Evolutionary conservation across 805 yeast genomes (phyloP).

Genomic region (Zygotorulaspora danielsina): DNA sequence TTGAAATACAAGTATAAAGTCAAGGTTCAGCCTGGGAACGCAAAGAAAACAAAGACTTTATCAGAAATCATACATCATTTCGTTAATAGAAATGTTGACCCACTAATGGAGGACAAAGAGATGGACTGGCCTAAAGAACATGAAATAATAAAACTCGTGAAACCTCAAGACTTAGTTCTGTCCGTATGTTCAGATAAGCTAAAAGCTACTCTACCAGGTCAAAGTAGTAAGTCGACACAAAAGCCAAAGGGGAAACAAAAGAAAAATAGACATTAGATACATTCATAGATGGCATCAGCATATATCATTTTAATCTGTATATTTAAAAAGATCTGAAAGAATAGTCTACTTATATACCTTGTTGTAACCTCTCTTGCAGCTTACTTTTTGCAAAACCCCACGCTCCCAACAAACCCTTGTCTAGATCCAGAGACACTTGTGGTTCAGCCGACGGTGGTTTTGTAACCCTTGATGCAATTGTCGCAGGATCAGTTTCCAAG

Average conservation of each 20-base stretch:
- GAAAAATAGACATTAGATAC: slow-evolving; percentile 8
- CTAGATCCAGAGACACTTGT: slow-evolving; percentile 59
- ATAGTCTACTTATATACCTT: slow-evolving; percentile 32
- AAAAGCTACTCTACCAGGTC: slow-evolving; percentile 57
- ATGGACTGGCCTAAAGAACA: slow-evolving; percentile 70
- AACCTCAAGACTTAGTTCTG: slow-evolving; percentile 63
- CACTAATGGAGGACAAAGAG: slow-evolving; percentile 42
- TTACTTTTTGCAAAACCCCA: slow-evolving; percentile 84
- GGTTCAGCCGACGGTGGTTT: slow-evolving; percentile 71
- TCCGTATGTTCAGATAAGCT: slow-evolving; percentile 68
- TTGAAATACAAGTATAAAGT: slow-evolving; percentile 73
- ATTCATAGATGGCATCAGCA: not conserved
- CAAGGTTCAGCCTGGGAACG: slow-evolving; percentile 70
- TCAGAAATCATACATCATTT: slow-evolving; percentile 63
- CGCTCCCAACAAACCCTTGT: slow-evolving; percentile 75
- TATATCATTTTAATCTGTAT: not conserved
- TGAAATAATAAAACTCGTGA: slow-evolving; percentile 50
- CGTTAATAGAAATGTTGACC: slow-evolving; percentile 45
- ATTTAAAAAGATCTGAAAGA: not conserved
- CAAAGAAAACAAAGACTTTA: slow-evolving; percentile 84
- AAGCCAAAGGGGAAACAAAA: slow-evolving; percentile 25
- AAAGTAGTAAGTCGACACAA: slow-evolving; percentile 24
- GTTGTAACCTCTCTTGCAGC: slow-evolving; percentile 49
- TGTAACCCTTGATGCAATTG: slow-evolving; percentile 89
- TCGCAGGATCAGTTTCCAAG: slow-evolving; percentile 81